These are phyloP conservation scores for Agaricus sinodeliciosus DNA, from an alignment of 768 basidiomycete species.

Conservation along the genomic window DNA sequence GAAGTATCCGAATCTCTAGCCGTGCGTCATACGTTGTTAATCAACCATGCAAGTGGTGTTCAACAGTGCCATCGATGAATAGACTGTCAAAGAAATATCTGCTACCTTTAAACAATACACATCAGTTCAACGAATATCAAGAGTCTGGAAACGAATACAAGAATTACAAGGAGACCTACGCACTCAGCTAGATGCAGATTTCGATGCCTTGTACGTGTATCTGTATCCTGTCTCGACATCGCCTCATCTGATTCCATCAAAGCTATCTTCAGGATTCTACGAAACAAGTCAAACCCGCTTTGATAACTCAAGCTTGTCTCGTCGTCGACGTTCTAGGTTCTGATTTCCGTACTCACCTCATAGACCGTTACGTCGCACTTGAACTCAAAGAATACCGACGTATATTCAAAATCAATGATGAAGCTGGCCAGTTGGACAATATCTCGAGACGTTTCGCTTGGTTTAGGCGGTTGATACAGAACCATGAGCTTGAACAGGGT, in stretches of 20 bases:
- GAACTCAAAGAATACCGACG: conserved; percentile 95
- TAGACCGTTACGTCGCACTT: conserved; percentile 84
- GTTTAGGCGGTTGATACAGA: conserved; percentile 81
- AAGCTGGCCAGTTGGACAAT: conserved; percentile 96
- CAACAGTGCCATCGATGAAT: conserved; percentile 4
- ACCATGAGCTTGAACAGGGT: conserved; percentile 84
- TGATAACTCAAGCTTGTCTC: conserved; percentile 78
- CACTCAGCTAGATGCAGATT: conserved; percentile 78
- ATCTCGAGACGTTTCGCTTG: conserved; percentile 89
- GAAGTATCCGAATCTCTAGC: conserved; percentile 81
- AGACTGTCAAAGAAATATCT: conserved; percentile 89
- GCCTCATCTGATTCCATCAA: not conserved
- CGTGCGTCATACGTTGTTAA: conserved; percentile 28
- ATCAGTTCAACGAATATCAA: conserved; percentile 68
- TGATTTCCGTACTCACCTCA: conserved; percentile 74
- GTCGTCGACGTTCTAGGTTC: conserved; percentile 84
- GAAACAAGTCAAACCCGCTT: conserved; percentile 54
- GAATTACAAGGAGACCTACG: conserved; percentile 81
- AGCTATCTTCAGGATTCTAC: conserved; percentile 79
- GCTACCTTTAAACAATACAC: conserved; percentile 74
- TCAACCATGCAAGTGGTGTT: not conserved
- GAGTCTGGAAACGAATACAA: conserved; percentile 74
- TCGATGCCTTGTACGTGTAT: conserved; percentile 79
- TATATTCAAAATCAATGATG: conserved; percentile 89
- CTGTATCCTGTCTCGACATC: not conserved